Evolutionary conservation across 371 early-diverging fungal genomes (phyloP), one percentile per base, ranked within the genome.

Genomic region (Syncephalastrum racemosum): DNA sequence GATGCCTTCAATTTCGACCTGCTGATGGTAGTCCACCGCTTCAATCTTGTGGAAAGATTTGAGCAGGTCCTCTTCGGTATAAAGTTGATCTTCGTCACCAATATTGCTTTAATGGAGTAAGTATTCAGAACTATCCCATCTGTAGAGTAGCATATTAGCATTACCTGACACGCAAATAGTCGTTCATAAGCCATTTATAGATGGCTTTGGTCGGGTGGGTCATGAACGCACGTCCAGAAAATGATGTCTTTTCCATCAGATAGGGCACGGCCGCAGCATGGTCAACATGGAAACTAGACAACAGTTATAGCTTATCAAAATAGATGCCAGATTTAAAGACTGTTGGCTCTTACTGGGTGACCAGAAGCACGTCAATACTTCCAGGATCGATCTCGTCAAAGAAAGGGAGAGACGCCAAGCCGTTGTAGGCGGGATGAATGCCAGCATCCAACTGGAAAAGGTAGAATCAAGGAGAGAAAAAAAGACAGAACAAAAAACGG

Each of bases 141-240:
- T 58, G 7, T n/a, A 16, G 2, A 23, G 4, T 50, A 15, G 36
- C 15, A 4, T 15, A 15, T 15, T 25, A 24, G 7, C 5, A 25
- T 40, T 80, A 89, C 86, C 91, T 94, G 47, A 98, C 93, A 71
- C 92, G 90, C 20, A 99, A 89, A 64, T 96, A 99, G 81, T 99
- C 99, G 25, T 93, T 89, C 20, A 99, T 74, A 41, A 99, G 78
- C 99, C 99, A 99, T 61, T 92, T 91, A 79, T 95, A 98, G 61
- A 99, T 99, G 25, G 99, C 98, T 69, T 97, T 96, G 18, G 99
- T 99, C 6, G 99, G 99, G 78, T 99, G 99, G 7, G 99, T 99
- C 99, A 99, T 99, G 68, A 94, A 99, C 0, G 99, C 96, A 50
- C 97, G 91, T n/a, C 99, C 99, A 59, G 90, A 87, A 75, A 99